phyloP scores from a whole-genome alignment of 2,329 filamentous ascomycete genomes.

The Xylaria sp. region DNA sequence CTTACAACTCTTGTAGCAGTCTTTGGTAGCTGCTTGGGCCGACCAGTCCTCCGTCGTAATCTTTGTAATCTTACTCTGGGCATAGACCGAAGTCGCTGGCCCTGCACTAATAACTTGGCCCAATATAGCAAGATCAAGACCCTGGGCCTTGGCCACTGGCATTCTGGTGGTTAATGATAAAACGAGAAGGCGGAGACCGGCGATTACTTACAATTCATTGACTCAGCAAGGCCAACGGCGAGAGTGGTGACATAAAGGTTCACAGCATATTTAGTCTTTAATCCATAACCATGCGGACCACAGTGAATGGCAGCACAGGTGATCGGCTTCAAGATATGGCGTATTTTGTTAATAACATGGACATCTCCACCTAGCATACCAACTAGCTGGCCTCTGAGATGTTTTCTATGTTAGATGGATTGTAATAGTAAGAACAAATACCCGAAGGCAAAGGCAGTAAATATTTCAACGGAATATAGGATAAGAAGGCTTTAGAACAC shows the following conservation, averaged over 20 bases:
- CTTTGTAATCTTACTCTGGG: constrained; percentile 40
- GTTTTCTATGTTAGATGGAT: not conserved
- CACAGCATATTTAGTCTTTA: constrained; percentile 43
- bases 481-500: not conserved
- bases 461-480: not conserved
- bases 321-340: constrained; percentile 35
- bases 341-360: constrained; percentile 34
- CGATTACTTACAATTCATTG: constrained; percentile 34
- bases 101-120: constrained; percentile 40
- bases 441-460: not conserved
- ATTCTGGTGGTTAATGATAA: not conserved
- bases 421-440: not conserved
- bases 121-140: constrained; percentile 41
- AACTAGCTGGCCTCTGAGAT: constrained; percentile 37
- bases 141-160: constrained; percentile 39
- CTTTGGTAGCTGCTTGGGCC: constrained; percentile 39
- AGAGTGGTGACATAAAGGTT: constrained; percentile 41
- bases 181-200: not conserved
- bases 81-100: constrained; percentile 42
- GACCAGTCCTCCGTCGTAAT: constrained; percentile 40
- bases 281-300: constrained; percentile 40
- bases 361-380: constrained; percentile 43
- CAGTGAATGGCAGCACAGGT: constrained; percentile 43
- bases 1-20: constrained; percentile 41
- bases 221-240: constrained; percentile 42